Evolutionary conservation across 495 filamentous ascomycete species (phyloP), one percentile per base, ranked within the genome.

Genomic region (Podospora tetraspora): DNA sequence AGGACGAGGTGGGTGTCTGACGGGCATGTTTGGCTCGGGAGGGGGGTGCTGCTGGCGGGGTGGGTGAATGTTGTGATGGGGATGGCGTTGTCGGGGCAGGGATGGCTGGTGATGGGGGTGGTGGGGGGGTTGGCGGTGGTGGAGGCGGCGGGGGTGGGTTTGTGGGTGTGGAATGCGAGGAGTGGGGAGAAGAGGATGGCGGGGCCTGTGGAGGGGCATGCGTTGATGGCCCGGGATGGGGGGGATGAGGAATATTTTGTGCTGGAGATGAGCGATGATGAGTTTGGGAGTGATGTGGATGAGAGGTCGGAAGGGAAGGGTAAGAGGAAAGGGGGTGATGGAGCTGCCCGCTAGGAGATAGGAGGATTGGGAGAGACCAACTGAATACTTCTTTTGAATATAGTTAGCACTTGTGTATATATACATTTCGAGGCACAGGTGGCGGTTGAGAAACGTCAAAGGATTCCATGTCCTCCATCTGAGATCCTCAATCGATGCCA

Each of bases 211-310:
- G 70, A 72, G 24, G 65, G 58, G 22, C 67, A 72, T 58, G 67
- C 62, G 19, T 12, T 66, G 56, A 70, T 68, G 56, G 58, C 37
- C 12, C 64, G 67, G 16, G 27, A 62, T 22, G 66, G 60, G 12
- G 62, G 34, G 27, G 70, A 19, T 13, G 67, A 66, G 27, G 73
- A 73, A 5, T 73, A 73, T 59, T 76, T 76, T 66, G 70, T 70
- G 10, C 57, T 76, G 37, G 72, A 71, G 2, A 70, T 71, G 71
- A 76, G 74, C 37, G 74, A 74, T 43, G 74, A 76, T n/a, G 74
- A 72, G 66, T 63, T 62, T 61, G 70, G 72, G 30, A 68, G 24
- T n/a, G 70, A 68, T 25, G 67, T 13, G 12, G 32, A 34, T 12
- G 66, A 24, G 70, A 71, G 32, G 71, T 59, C 32, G 66, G 58